Evolutionary conservation across 257 asterid genomes (phyloP), one percentile per base, ranked within the genome.

Genomic region (Thymus quinquecostatus): DNA sequence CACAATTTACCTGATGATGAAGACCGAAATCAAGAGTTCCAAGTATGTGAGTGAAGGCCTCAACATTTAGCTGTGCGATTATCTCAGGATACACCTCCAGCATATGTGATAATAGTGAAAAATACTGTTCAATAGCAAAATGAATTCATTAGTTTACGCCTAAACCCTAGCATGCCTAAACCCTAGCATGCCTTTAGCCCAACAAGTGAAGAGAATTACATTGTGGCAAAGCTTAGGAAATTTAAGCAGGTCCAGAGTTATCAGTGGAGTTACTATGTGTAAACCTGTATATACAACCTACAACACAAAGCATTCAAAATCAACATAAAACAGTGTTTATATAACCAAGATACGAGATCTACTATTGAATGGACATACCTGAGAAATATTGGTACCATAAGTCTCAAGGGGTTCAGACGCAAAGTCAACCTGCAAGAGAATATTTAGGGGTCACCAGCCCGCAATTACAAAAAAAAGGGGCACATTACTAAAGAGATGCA

Each of bases 21-120:
- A 94, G 89, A 68, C 97, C 99, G 47, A 86, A 89, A 57, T 88
- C 96, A 81, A 94, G 87, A 75, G 96, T 86, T 73, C 88, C 92
- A 75, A 83, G 69, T 76, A 94, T 84, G 83, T 82, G 96, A 74
- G 74, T 81, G 30, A 86, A 88, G 70, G 97, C 91, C 75, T 91
- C 97, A 40, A 62, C 71, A 50, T 79, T 88, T 63, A 94, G 74
- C 73, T 86, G 93, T 65, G 86, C 82, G 36, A 89, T 80, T 82
- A 84, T 81, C 82, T 94, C 98, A 58, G 99, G 99, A 80, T 94
- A 94, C 53, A 89, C 95, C 86, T 89, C 97, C 93, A 94, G 85
- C 96, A 91, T 71, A 83, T 94, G 96, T 36, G 99, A 91, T 71
- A 91, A 81, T 77, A 94, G 84, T 40, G 93, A 83, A 86, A 89